Conservation (phyloP, 148 eudicot genomes). For the Vaccinium macrocarpon region DNA sequence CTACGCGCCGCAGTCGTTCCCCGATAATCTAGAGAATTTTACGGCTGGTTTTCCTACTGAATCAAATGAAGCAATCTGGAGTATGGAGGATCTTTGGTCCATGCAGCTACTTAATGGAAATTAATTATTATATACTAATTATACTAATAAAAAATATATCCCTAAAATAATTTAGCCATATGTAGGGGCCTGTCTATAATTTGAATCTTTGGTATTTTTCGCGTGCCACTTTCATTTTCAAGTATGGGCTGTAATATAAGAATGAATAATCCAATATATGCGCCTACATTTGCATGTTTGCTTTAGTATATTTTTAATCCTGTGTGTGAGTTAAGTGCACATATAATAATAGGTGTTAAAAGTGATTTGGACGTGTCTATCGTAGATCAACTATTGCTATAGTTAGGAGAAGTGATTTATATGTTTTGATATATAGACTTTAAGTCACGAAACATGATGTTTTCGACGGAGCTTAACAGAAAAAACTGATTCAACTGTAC, state of each 20-base stretch:
- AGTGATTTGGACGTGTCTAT: too few species aligned
- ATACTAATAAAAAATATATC: neutral
- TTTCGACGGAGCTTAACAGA: too few species aligned
- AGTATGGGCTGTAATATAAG: conserved; percentile 10
- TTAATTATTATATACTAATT: neutral
- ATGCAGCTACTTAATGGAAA: conserved; percentile 44
- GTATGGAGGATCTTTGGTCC: conserved; percentile 75
- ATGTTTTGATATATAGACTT: too few species aligned
- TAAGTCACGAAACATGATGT: too few species aligned
- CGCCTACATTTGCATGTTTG: neutral
- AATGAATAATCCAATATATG: neutral
- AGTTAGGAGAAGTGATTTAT: too few species aligned
- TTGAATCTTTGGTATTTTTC: neutral
- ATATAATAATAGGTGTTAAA: too few species aligned
- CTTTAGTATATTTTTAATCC: neutral
- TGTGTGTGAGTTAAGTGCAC: neutral
- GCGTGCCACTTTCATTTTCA: neutral
- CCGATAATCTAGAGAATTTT: conserved; percentile 20
- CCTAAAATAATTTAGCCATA: neutral
- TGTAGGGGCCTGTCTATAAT: neutral
- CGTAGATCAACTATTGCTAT: too few species aligned
- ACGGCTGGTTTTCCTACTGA: conserved; percentile 32
- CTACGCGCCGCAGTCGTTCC: conserved; percentile 19
- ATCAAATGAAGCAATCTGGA: conserved; percentile 48
- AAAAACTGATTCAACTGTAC: too few species aligned